Conservation (phyloP, 306 rosid genomes). For the Argentina anserina region DNA sequence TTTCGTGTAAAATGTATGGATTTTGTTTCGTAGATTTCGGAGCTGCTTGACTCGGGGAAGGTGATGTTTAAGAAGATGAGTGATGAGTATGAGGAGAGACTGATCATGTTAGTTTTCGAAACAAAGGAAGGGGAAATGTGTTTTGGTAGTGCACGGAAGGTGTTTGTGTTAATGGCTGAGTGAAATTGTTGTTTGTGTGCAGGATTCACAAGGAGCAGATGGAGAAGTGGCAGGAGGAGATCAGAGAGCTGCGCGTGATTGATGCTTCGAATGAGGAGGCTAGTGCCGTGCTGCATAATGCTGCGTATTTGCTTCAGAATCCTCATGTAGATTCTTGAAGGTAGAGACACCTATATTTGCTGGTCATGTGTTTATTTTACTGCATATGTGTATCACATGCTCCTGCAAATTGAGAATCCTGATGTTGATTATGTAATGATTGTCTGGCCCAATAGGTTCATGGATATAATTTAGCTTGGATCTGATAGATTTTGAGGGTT, state of each 20-base stretch:
- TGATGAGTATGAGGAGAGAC: slow-evolving; percentile 66
- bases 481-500: background rate
- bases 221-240: slow-evolving; percentile 83
- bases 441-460: background rate
- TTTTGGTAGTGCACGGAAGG: background rate
- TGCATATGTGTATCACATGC: background rate
- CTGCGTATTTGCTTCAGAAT: slow-evolving; percentile 58
- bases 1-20: background rate
- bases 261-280: slow-evolving; percentile 78
- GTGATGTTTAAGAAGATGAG: slow-evolving; percentile 55
- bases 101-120: slow-evolving; percentile 53
- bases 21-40: slow-evolving; percentile 56
- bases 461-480: background rate
- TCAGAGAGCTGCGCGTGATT: slow-evolving; percentile 53
- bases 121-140: background rate
- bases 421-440: background rate
- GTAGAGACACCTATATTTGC: slow-evolving; percentile 4
- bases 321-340: slow-evolving; percentile 43
- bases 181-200: slow-evolving; percentile 2
- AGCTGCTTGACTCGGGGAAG: slow-evolving; percentile 75
- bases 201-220: slow-evolving; percentile 76
- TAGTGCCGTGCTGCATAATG: slow-evolving; percentile 58
- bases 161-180: background rate
- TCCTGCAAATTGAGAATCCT: background rate
- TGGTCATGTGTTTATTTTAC: background rate